phyloP scores from a whole-genome alignment of 176 grass and related monocot genomes.

The Eremochloa ophiuroides region DNA sequence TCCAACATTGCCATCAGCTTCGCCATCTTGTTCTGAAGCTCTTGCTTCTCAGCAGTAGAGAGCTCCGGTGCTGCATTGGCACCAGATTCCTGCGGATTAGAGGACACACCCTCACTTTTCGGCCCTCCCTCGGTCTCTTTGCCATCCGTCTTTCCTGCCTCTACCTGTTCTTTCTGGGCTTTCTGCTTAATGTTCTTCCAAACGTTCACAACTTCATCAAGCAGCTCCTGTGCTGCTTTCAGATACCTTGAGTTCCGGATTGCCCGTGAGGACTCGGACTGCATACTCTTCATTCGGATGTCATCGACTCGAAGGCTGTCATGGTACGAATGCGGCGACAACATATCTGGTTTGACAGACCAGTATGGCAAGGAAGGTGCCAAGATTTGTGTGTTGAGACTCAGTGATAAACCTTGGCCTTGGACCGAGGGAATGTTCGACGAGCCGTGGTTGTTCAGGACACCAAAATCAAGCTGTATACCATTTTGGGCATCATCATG shows the following conservation, averaged over 20 bases:
- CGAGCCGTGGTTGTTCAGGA: conserved; percentile 52
- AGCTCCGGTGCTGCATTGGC: conserved; percentile 53
- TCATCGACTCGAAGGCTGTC: conserved; percentile 47
- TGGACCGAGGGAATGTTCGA: conserved; percentile 40
- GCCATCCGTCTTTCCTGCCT: conserved; percentile 40
- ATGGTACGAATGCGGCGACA: conserved; percentile 43
- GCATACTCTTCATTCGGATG: conserved; percentile 50
- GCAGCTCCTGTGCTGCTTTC: conserved; percentile 63
- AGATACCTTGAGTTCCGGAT: conserved; percentile 81
- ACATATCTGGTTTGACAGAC: conserved; percentile 52
- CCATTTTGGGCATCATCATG: conserved; percentile 45
- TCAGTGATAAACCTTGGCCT: conserved; percentile 79
- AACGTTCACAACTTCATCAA: conserved; percentile 92
- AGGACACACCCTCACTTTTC: conserved; percentile 59
- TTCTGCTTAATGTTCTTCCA: conserved; percentile 76
- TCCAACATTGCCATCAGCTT: conserved; percentile 92
- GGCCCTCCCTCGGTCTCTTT: conserved; percentile 55
- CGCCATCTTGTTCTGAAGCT: conserved; percentile 94
- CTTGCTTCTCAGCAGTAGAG: conserved; percentile 88
- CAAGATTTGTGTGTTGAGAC: conserved; percentile 75
- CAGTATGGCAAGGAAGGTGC: conserved; percentile 43
- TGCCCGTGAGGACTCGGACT: conserved; percentile 47
- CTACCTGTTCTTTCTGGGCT: conserved; percentile 52
- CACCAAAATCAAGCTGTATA: conserved; percentile 59
- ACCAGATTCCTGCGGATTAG: conserved; percentile 52